Percentiles rank a stretch among this genome's conserved stretches.
phyloP scores from a whole-genome alignment of 2,329 filamentous ascomycete species.

The Colletotrichum destructivum region DNA sequence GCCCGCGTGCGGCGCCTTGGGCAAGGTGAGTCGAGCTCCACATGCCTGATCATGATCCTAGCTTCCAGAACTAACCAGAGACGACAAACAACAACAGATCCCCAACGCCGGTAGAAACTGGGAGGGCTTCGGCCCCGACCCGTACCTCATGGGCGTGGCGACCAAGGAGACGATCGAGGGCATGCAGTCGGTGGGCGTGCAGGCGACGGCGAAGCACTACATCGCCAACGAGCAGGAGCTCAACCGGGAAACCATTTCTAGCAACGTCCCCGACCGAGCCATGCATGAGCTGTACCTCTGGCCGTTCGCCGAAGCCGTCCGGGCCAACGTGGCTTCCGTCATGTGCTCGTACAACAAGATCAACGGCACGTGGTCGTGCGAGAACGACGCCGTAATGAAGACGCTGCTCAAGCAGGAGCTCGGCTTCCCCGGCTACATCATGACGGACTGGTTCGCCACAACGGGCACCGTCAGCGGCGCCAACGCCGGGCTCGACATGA shows the following conservation, averaged over 20 bases:
- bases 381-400: conserved; percentile 74
- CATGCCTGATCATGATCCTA: no score
- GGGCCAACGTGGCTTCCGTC: conserved; percentile 74
- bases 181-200: conserved; percentile 63
- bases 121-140: conserved; percentile 87
- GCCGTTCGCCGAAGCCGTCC: conserved; percentile 79
- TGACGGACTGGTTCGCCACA: conserved; percentile 82
- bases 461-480: conserved; percentile 78
- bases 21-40: conserved; percentile 49
- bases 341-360: conserved; percentile 84
- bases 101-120: conserved; percentile 84
- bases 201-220: conserved; percentile 68
- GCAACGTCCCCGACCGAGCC: conserved; percentile 75
- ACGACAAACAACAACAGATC: conserved; percentile 52
- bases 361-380: conserved; percentile 78
- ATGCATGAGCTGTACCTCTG: conserved; percentile 78
- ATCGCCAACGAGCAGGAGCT: conserved; percentile 80
- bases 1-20: conserved; percentile 82
- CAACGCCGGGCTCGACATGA: conserved; percentile 83
- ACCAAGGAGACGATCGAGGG: conserved; percentile 74
- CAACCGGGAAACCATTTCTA: conserved; percentile 67
- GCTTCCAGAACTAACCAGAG: no score
- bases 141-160: conserved; percentile 78
- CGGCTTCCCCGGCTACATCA: conserved; percentile 76
- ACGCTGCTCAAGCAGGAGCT: conserved; percentile 78